Evolutionary conservation across 805 yeast species (phyloP), one percentile per base, ranked within the genome.

Genomic region (Candida nemodendra): DNA sequence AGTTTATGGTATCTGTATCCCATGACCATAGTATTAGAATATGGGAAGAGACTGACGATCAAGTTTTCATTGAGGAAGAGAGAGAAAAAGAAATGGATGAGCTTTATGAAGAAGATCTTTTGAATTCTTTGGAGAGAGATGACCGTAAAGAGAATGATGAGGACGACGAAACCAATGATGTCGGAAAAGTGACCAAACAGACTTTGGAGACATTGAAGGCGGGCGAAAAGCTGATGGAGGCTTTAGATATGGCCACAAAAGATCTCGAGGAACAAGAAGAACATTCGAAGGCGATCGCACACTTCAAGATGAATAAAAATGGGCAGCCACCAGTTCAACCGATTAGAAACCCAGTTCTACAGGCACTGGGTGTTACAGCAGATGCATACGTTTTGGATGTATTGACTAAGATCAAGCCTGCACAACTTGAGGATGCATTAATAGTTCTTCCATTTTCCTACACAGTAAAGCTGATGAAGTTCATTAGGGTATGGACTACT

Each of bases 11-110:
- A 4, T 76, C 95, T 13, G 82, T 90, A 1, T 81, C 96, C 5
- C 99, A 93, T 59, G 99, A 93, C 60, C 95, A 88, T 57, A 81
- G 95, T 54, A 78, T 91, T 33, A 75, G 99, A 59, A 64, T 90
- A n/a, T 93, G 99, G 99, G 75, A 74, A 42, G 89, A 88, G 59
- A 85, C 95, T 4, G 93, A 85, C 37, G 99, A 93, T 59, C 90
- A 91, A 51, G 93, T 93, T n/a, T 93, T 93, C 59, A 65, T 93
- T 43, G 97, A 93, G 62, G 99, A 93, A 69, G 99, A 93, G 66
- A 74, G 93, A 41, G 99, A 93, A 59, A 86, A 84, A 62, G 99
- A 93, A 62, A 71, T 89, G 76, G 99, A 93, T 59, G 96, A 90
- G 61, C 66, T 81, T 39, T 88, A 90, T 56, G 98, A 93, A 57